phyloP scores from a whole-genome alignment of 805 yeast species.

The Cyberlindnera mrakii region DNA sequence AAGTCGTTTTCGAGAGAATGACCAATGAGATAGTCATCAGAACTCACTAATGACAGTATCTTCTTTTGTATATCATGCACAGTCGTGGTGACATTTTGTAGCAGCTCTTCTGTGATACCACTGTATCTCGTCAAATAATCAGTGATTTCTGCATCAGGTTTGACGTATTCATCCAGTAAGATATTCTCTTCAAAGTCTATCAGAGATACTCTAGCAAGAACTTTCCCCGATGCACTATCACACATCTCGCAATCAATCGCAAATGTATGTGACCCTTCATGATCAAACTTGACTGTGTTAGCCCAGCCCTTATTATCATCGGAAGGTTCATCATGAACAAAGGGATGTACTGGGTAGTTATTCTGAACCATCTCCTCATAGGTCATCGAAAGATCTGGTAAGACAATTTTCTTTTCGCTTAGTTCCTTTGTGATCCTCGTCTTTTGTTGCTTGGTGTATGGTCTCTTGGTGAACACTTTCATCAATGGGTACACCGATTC shows the following conservation, averaged over 20 bases:
- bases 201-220: slow-evolving; percentile 71
- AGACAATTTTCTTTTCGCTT: slow-evolving; percentile 29
- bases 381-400: slow-evolving; percentile 49
- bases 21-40: slow-evolving; percentile 69
- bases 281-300: slow-evolving; percentile 46
- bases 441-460: slow-evolving; percentile 52
- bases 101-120: slow-evolving; percentile 74
- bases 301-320: slow-evolving; percentile 38
- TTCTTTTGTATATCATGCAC: slow-evolving; percentile 60
- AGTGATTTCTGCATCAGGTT: slow-evolving; percentile 66
- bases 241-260: slow-evolving; percentile 97
- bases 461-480: slow-evolving; percentile 49
- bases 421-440: slow-evolving; percentile 28
- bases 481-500: slow-evolving; percentile 48
- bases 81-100: slow-evolving; percentile 57
- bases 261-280: slow-evolving; percentile 57
- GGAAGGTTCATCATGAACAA: slow-evolving; percentile 8
- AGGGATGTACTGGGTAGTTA: slow-evolving; percentile 58
- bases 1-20: slow-evolving; percentile 88
- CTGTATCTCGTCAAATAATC: slow-evolving; percentile 83
- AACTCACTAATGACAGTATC: slow-evolving; percentile 40
- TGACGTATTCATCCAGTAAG: slow-evolving; percentile 67
- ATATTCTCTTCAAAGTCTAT: slow-evolving; percentile 57
- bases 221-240: slow-evolving; percentile 51
- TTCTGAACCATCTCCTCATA: slow-evolving; percentile 41